Evolutionary conservation across 106 monocot genomes (phyloP).

Genomic region (Apostasia ramifera): DNA sequence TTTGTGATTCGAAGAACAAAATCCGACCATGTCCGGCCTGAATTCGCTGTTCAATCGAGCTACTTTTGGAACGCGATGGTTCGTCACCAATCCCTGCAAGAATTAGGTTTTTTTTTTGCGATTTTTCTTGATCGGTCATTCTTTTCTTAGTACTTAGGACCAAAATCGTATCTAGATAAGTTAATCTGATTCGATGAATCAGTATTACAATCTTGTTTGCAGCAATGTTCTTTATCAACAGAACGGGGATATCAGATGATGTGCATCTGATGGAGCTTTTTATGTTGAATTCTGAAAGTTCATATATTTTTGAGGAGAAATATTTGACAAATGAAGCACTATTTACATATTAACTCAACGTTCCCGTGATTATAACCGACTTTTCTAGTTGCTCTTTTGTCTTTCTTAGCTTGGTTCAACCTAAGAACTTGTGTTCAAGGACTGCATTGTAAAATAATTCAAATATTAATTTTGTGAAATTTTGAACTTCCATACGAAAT

Average conservation of each 20-base stretch:
- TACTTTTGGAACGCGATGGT: conserved; percentile 25
- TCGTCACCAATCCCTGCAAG: conserved; percentile 1
- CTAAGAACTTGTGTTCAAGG: too few relatives aligned
- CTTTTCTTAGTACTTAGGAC: background rate
- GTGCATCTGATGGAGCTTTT: background rate
- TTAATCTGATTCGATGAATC: background rate
- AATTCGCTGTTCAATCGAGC: conserved; percentile 26
- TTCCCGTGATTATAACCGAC: too few relatives aligned
- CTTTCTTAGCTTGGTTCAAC: too few relatives aligned
- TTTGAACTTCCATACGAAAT: too few relatives aligned
- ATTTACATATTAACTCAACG: too few relatives aligned
- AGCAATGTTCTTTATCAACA: background rate
- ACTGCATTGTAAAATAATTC: too few relatives aligned
- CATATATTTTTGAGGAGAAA: background rate
- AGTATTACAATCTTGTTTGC: background rate
- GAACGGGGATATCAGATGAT: background rate
- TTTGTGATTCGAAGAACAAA: background rate
- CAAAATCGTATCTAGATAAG: background rate
- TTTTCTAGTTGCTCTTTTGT: too few relatives aligned
- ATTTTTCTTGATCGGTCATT: background rate
- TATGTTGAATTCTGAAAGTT: background rate
- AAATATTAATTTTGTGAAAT: too few relatives aligned
- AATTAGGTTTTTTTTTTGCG: background rate
- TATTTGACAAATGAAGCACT: background rate
- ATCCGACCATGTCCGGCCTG: conserved; percentile 1